phyloP scores from a whole-genome alignment of 176 grass and related monocot genomes.

The Eragrostis curvula region DNA sequence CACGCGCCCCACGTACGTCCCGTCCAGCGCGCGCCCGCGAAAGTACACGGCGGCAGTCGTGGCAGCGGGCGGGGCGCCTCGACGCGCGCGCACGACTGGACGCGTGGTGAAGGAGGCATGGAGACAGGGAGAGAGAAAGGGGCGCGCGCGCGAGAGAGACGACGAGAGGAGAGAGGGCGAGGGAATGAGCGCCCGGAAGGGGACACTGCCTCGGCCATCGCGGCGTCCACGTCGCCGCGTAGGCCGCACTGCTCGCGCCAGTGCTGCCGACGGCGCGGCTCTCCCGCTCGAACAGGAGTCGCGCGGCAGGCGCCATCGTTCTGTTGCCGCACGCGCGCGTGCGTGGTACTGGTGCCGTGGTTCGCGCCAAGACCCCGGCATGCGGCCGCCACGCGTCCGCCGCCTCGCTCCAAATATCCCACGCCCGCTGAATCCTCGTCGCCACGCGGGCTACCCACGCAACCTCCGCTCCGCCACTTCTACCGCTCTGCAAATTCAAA shows the following conservation, averaged over 20 bases:
- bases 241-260: background rate
- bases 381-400: conserved; percentile 1
- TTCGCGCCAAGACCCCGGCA: no score
- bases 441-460: background rate
- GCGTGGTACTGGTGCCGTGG: no score
- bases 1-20: no score
- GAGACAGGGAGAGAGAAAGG: no score
- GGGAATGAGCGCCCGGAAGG: no score
- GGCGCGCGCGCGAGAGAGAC: no score
- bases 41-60: background rate
- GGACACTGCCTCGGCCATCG: no score
- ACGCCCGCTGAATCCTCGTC: background rate
- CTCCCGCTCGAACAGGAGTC: background rate
- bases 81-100: background rate
- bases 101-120: background rate
- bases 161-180: no score
- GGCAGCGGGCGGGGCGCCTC: background rate
- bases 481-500: background rate
- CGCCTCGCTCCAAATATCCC: background rate
- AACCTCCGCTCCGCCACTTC: no score
- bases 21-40: no score
- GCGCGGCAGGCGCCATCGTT: background rate
- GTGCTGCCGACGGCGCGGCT: background rate
- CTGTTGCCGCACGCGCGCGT: background rate
- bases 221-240: conserved; percentile 33